Conservation (phyloP, 305 asterid species). For the Fraxinus dipetala region DNA sequence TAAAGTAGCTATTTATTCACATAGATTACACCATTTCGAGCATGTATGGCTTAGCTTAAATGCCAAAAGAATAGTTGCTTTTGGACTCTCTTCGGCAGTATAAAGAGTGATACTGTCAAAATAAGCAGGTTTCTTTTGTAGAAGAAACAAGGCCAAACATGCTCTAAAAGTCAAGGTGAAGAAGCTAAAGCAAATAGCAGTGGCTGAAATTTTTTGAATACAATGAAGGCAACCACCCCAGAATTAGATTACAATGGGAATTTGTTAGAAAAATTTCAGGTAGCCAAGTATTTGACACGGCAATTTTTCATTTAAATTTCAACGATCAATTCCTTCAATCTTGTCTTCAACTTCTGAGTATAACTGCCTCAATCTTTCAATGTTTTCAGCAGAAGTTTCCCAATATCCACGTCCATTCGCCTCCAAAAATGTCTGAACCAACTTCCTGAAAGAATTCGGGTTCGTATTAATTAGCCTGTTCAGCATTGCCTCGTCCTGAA, state of each 20-base stretch:
- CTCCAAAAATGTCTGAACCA: conserved; percentile 91
- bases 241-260: conserved; percentile 33
- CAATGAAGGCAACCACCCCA: conserved; percentile 34
- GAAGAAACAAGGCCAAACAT: not conserved
- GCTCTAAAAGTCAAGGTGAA: not conserved
- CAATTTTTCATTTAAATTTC: conserved; percentile 7
- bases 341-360: conserved; percentile 98
- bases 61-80: not conserved
- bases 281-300: conserved; percentile 21
- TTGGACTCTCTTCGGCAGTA: not conserved
- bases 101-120: not conserved
- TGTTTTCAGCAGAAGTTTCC: conserved; percentile 85
- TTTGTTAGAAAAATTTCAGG: conserved; percentile 26
- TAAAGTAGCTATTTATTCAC: not conserved
- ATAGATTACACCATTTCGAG: not conserved
- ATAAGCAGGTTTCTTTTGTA: not conserved
- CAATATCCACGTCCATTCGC: conserved; percentile 97
- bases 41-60: not conserved
- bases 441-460: conserved; percentile 88
- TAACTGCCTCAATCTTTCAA: conserved; percentile 71
- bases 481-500: conserved; percentile 86
- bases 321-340: conserved; percentile 96
- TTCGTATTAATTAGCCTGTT: conserved; percentile 89
- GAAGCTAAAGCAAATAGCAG: conserved; percentile 5
- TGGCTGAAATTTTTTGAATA: conserved; percentile 16